phyloP scores from a whole-genome alignment of 495 filamentous ascomycete species.

The Penicilliopsis zonata region DNA sequence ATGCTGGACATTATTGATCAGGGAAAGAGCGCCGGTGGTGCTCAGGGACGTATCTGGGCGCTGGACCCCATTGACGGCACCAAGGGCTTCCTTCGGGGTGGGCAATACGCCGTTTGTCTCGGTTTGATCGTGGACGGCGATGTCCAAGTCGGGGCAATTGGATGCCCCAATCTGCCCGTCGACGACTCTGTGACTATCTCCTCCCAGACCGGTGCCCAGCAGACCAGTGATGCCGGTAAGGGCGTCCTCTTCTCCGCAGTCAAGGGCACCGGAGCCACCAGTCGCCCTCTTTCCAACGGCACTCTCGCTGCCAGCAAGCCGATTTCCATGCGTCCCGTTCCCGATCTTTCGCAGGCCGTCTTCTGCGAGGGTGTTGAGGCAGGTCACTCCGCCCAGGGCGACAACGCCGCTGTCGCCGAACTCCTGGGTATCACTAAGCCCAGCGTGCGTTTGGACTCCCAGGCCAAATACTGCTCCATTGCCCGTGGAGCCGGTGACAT shows the following conservation, averaged over 20 bases:
- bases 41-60: constrained; percentile 82
- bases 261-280: constrained; percentile 60
- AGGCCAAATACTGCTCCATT: constrained; percentile 94
- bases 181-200: constrained; percentile 59
- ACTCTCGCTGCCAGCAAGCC: constrained; percentile 44
- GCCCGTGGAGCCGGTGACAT: constrained; percentile 93
- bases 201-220: constrained; percentile 52
- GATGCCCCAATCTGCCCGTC: constrained; percentile 87
- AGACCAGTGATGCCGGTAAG: constrained; percentile 51
- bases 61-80: constrained; percentile 97
- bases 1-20: constrained; percentile 83
- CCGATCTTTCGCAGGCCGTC: constrained; percentile 63
- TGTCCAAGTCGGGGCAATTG: constrained; percentile 86
- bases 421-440: constrained; percentile 74
- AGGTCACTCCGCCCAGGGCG: constrained; percentile 76
- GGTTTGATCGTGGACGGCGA: constrained; percentile 88
- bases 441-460: constrained; percentile 88
- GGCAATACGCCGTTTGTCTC: constrained; percentile 93
- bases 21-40: constrained; percentile 69
- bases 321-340: constrained; percentile 66
- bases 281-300: constrained; percentile 53
- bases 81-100: constrained; percentile 92
- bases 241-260: constrained; percentile 82
- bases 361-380: constrained; percentile 96
- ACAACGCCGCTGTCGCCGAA: constrained; percentile 73